Percentiles rank a stretch among this genome's conserved stretches.
Evolutionary conservation across 306 rosid species (phyloP).

Genomic region (Medicago arabica): DNA sequence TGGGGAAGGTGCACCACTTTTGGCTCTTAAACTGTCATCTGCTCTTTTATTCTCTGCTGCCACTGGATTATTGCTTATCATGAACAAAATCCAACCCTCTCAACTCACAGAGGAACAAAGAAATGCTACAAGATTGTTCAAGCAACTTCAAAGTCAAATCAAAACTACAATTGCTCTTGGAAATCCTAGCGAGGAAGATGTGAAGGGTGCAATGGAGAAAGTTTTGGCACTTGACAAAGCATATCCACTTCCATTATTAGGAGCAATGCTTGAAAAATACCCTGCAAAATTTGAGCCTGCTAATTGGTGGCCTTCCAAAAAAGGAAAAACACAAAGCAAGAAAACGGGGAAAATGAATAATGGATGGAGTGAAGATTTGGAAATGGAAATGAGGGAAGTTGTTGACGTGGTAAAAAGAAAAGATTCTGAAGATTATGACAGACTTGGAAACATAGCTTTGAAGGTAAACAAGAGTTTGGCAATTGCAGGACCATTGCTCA

Average conservation of each 20-base stretch:
- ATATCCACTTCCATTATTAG: conserved; percentile 79
- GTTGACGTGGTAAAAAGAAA: conserved; percentile 56
- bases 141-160: conserved; percentile 53
- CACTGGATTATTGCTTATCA: conserved; percentile 60
- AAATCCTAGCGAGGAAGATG: conserved; percentile 49
- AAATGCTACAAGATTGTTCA: conserved; percentile 69
- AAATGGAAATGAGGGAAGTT: conserved; percentile 64
- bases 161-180: conserved; percentile 47
- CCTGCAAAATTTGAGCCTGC: conserved; percentile 68
- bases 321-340: too few relatives aligned
- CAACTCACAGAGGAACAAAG: conserved; percentile 89
- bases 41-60: conserved; percentile 67
- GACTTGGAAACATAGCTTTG: conserved; percentile 66
- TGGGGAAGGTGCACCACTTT: conserved; percentile 40
- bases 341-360: neutral
- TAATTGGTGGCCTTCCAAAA: conserved; percentile 71
- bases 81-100: conserved; percentile 83
- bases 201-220: conserved; percentile 53
- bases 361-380: conserved; percentile 70
- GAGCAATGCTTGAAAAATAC: conserved; percentile 79
- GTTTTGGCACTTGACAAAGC: conserved; percentile 77
- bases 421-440: conserved; percentile 67
- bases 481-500: conserved; percentile 68
- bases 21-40: conserved; percentile 64
- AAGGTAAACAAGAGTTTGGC: conserved; percentile 70